Evolutionary conservation across 495 filamentous ascomycete species (phyloP), one percentile per base, ranked within the genome.

Genomic region (Daldinia caldariorum): DNA sequence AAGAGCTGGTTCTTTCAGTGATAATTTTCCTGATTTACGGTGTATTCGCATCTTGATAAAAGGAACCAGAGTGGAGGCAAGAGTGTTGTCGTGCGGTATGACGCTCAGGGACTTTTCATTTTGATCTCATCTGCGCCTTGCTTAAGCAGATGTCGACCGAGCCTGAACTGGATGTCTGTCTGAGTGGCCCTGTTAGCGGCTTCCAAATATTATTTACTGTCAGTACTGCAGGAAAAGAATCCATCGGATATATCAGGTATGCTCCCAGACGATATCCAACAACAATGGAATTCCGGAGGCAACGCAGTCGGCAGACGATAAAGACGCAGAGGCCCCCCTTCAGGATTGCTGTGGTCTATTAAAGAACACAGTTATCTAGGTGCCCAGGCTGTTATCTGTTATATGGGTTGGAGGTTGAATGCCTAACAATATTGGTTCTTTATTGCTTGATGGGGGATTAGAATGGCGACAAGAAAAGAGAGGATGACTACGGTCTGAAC

Each of bases 381-480:
- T 26, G 26, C 26, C 26, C 3, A 26, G 1, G 1, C 26, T 26
- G 26, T 1, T 26, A n/a, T n/a, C n/a, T 38, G 37, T 57, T 61
- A 50, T 4, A 35, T 61, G 45, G 18, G n/a, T 29, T 32, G 56
- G 26, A 49, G 47, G 22, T 35, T 22, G 26, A 16, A 54, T 50
- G 45, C 26, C 31, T 50, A 34, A 51, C 35, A 22, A 20, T 37
- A 56, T 64, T 47, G 51, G 22, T 14, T 43, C 16, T 35, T 53
- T 47, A 64, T 45, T 45, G 18, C 18, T 18, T 55, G 41, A 16
- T 10, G 34, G 22, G 22, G 32, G 29, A 43, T 60, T 22, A 39
- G 58, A 58, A 57, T 69, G 39, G 43, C 56, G 38, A 32, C 49
- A 53, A 10, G 31, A 64, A 50, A 37, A 53, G 22, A 53, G 29